phyloP scores from a whole-genome alignment of 768 basidiomycete genomes.

The Leccinum subtestaceum region DNA sequence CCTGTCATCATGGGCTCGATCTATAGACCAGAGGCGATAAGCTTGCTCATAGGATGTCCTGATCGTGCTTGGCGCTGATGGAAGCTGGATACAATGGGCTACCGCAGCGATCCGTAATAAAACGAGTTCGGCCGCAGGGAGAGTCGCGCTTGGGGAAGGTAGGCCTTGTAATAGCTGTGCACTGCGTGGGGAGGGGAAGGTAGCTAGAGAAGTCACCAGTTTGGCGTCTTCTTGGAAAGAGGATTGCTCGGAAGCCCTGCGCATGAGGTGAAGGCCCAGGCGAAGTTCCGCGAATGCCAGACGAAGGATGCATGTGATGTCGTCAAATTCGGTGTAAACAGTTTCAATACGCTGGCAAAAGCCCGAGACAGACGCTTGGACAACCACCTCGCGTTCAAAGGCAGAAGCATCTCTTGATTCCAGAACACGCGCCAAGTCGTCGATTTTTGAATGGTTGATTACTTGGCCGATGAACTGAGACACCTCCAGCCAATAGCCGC shows the following conservation, averaged over 20 bases:
- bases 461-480: conserved; percentile 68
- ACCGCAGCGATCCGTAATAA: conserved; percentile 47
- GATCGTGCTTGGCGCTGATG: conserved; percentile 27
- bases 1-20: conserved; percentile 67
- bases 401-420: conserved; percentile 37
- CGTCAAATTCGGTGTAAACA: conserved; percentile 67
- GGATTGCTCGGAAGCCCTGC: conserved; percentile 24
- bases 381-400: conserved; percentile 56
- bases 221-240: conserved; percentile 16
- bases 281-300: conserved; percentile 63
- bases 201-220: conserved; percentile 37
- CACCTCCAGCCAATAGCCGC: conserved; percentile 74
- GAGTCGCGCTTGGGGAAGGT: conserved; percentile 7
- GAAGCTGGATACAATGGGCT: conserved; percentile 21
- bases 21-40: conserved; percentile 79
- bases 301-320: conserved; percentile 67
- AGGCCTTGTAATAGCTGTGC: conserved; percentile 35
- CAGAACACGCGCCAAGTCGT: conserved; percentile 43
- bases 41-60: conserved; percentile 63
- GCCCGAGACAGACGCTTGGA: conserved; percentile 76
- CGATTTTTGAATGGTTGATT: conserved; percentile 45
- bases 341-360: conserved; percentile 71
- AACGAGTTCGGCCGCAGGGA: conserved; percentile 28
- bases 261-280: conserved; percentile 65
- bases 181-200: conserved; percentile 54